A percentile compares a stretch with the other conserved stretches of the same genome.
Evolutionary conservation across 352 stramenopile species (phyloP).

Genomic region (Elongisporangium prolatum): DNA sequence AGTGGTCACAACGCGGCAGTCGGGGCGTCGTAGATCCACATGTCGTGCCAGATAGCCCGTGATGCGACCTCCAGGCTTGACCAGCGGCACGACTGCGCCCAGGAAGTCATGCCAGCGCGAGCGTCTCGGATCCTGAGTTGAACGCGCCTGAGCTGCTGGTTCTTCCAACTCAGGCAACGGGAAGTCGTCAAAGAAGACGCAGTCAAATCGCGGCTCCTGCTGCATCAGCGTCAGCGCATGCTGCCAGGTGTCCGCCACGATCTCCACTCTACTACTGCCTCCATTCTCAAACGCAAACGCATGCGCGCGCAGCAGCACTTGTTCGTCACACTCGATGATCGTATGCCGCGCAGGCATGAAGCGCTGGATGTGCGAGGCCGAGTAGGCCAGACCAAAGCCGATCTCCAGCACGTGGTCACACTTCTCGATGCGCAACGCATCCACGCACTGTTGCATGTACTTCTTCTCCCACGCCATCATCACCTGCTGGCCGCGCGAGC

Average conservation of each 20-base stretch:
- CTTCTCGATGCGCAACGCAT: constrained; percentile 41
- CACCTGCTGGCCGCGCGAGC: constrained; percentile 73
- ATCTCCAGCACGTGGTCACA: constrained; percentile 77
- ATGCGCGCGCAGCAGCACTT: constrained; percentile 38
- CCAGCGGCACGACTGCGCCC: constrained; percentile 43
- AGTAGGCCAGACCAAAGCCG: constrained; percentile 83
- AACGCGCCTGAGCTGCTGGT: no score
- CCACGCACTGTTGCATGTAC: constrained; percentile 79
- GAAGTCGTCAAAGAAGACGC: constrained; percentile 83
- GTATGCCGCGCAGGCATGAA: constrained; percentile 47
- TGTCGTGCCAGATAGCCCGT: constrained; percentile 60
- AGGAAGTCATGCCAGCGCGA: constrained; percentile 76
- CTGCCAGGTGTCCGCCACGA: constrained; percentile 74
- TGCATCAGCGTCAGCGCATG: constrained; percentile 36
- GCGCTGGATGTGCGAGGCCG: constrained; percentile 61
- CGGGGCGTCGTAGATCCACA: constrained; percentile 38
- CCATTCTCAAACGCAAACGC: constrained; percentile 34
- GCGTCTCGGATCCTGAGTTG: constrained; percentile 8
- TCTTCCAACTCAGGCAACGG: constrained; percentile 51
- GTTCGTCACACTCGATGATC: constrained; percentile 77
- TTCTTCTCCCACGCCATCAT: constrained; percentile 88
- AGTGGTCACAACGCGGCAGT: constrained; percentile 27
- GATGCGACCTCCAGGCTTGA: constrained; percentile 40
- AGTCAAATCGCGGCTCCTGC: constrained; percentile 35
- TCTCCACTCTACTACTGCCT: constrained; percentile 19